These are phyloP conservation scores for Tirmania nivea DNA, from an alignment of 495 filamentous ascomycete species.

Conservation along the genomic window DNA sequence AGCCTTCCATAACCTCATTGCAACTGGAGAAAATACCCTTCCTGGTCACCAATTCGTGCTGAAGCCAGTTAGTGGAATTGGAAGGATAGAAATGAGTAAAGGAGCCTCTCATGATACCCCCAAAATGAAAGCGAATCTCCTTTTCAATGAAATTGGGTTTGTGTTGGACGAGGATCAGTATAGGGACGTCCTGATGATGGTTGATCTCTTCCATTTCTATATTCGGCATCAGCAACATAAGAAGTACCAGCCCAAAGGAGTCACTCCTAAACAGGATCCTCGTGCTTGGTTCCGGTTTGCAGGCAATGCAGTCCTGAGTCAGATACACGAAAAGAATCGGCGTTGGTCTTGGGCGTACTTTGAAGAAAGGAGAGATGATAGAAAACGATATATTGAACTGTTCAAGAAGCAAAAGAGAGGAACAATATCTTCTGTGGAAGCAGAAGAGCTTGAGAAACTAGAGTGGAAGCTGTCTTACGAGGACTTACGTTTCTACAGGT, in stretches of 20 bases:
- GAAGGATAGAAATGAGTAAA: conserved; percentile 83
- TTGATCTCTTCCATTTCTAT: conserved; percentile 95
- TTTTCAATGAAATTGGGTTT: conserved; percentile 91
- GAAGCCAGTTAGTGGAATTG: conserved; percentile 79
- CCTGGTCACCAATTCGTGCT: conserved; percentile 72
- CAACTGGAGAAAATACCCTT: conserved; percentile 31
- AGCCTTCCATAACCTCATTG: conserved; percentile 56
- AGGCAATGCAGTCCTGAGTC: conserved; percentile 63
- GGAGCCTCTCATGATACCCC: conserved; percentile 57
- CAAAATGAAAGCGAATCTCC: conserved; percentile 69
- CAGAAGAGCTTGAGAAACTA: conserved; percentile 46
- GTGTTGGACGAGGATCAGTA: conserved; percentile 93
- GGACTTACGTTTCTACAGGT: conserved; percentile 91
- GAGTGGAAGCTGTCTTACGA: conserved; percentile 85
- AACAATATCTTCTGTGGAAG: conserved; percentile 43
- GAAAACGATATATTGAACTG: conserved; percentile 66
- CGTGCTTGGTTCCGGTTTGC: conserved; percentile 82
- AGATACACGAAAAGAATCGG: conserved; percentile 80
- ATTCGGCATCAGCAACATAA: conserved; percentile 95
- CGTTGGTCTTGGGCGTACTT: conserved; percentile 91
- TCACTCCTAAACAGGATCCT: conserved; percentile 69
- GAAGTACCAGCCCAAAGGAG: conserved; percentile 67
- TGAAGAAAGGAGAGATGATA: conserved; percentile 72
- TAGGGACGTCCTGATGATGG: conserved; percentile 87
- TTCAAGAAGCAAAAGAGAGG: conserved; percentile 90